phyloP scores from a whole-genome alignment of 306 rosid species.

The Rosa persica region DNA sequence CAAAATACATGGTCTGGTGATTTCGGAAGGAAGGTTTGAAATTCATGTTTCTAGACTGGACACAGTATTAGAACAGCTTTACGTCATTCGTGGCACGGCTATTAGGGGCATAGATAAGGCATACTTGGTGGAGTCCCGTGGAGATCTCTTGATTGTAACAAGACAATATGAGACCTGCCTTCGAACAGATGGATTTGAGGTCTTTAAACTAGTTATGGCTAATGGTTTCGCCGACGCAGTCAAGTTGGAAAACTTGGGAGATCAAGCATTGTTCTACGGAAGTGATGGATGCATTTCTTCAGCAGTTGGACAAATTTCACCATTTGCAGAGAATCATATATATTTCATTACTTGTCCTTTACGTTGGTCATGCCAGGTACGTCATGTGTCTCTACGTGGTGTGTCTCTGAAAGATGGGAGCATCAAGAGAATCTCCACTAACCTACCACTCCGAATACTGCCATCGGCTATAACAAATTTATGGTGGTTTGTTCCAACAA shows the following conservation, averaged over 20 bases:
- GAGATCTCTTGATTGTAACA: not conserved
- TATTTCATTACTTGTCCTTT: not conserved
- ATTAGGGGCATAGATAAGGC: no score
- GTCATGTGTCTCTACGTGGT: not conserved
- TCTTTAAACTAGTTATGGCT: not conserved
- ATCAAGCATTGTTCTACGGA: not conserved
- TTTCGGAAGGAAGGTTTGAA: not conserved
- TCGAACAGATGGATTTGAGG: not conserved
- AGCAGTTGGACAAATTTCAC: not conserved
- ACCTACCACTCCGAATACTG: not conserved
- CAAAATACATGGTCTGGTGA: not conserved
- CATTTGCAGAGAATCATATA: not conserved
- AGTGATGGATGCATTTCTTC: not conserved
- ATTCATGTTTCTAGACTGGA: not conserved
- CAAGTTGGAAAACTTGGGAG: not conserved
- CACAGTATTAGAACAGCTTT: not conserved
- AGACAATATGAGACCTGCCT: not conserved
- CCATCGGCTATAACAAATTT: not conserved
- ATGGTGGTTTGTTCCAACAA: not conserved
- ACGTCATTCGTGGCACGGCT: not conserved
- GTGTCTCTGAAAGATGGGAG: not conserved
- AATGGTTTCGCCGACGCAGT: not conserved
- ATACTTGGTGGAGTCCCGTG: slow-evolving; percentile 3
- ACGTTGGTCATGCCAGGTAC: not conserved
- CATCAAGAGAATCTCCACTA: not conserved